Conservation (phyloP, 768 basidiomycete species). For the Cytidiella melzeri region DNA sequence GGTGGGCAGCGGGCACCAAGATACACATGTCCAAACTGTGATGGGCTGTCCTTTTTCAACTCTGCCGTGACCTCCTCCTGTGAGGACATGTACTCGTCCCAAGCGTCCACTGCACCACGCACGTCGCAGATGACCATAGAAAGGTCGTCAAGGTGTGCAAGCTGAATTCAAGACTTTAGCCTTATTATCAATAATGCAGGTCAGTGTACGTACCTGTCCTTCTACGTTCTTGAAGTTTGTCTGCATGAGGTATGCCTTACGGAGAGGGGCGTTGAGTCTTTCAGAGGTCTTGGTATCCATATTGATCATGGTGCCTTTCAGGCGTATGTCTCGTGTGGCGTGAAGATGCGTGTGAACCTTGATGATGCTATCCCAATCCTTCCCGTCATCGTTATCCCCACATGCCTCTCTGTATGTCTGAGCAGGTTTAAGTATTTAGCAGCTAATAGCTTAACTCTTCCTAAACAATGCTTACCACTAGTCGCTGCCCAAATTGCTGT, state of each 20-base stretch:
- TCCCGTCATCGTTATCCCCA: background rate
- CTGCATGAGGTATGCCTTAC: slow-evolving; percentile 3
- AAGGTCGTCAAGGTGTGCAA: background rate
- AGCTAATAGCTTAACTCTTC: no score
- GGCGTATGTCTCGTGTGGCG: slow-evolving; percentile 6
- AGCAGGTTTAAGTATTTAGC: background rate
- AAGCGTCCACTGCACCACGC: background rate
- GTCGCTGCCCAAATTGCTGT: slow-evolving; percentile 1
- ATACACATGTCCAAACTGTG: background rate
- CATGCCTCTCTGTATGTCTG: background rate
- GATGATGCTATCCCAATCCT: slow-evolving; percentile 10
- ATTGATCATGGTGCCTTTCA: slow-evolving; percentile 10
- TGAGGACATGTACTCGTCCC: background rate
- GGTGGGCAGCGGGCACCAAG: background rate
- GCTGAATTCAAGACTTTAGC: background rate
- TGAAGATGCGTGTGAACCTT: slow-evolving; percentile 13
- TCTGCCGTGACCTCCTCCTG: background rate
- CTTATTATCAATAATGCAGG: background rate
- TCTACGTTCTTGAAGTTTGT: slow-evolving; percentile 8
- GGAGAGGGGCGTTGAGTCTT: slow-evolving; percentile 10
- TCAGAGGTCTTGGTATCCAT: slow-evolving; percentile 12
- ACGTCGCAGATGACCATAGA: background rate
- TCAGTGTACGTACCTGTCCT: slow-evolving; percentile 2
- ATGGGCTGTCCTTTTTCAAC: background rate
- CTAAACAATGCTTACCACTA: no score